phyloP scores from a whole-genome alignment of 2,329 filamentous ascomycete species.

The Seiridium cupressi region DNA sequence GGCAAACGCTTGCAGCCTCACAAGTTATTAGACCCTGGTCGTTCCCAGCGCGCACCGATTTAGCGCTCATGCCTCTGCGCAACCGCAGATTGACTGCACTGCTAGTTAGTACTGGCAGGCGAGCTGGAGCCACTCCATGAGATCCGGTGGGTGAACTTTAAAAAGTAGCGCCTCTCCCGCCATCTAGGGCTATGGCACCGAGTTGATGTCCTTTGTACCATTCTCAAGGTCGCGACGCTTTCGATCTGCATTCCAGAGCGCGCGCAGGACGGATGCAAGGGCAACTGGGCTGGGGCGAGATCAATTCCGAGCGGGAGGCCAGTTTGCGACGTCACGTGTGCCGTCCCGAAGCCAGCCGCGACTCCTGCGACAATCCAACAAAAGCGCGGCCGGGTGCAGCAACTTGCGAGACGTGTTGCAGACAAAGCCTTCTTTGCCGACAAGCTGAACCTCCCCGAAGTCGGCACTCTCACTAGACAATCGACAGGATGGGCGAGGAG shows the following conservation, averaged over 20 bases:
- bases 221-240: neutral
- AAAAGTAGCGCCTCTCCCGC: neutral
- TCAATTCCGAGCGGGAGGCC: no score
- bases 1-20: neutral
- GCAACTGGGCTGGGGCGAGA: no score
- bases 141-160: neutral
- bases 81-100: no score
- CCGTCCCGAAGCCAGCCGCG: no score
- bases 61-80: neutral
- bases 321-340: neutral
- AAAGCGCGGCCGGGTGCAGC: neutral
- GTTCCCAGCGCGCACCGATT: neutral
- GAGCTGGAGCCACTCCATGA: neutral
- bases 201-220: neutral
- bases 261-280: no score
- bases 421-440: neutral
- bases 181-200: neutral
- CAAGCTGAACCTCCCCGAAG: neutral
- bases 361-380: neutral
- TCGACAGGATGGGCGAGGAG: slow-evolving; percentile 12
- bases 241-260: no score
- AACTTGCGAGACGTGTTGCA: neutral
- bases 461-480: neutral
- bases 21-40: neutral
- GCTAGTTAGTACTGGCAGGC: no score